A percentile compares a stretch with the other conserved stretches of the same genome.
Evolutionary conservation across 31 red algal species (phyloP).

Genomic region (Bonnemaisonia californica): DNA sequence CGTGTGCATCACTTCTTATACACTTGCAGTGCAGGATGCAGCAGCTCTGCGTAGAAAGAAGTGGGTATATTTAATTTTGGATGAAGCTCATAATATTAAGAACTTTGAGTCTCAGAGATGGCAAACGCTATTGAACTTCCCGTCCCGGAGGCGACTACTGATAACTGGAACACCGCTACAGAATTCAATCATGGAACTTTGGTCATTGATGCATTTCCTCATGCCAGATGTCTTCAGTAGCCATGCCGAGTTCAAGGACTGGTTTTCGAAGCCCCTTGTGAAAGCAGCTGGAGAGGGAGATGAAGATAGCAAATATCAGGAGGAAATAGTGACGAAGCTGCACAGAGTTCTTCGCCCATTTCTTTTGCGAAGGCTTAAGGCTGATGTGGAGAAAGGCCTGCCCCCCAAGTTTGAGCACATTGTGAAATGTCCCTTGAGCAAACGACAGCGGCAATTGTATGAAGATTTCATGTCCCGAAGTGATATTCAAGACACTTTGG

Average conservation of each 20-base stretch:
- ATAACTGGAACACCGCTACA: slow-evolving; percentile 89
- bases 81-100: slow-evolving; percentile 97
- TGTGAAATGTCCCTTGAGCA: slow-evolving; percentile 70
- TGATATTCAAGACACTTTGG: slow-evolving; percentile 66
- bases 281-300: slow-evolving; percentile 27
- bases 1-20: slow-evolving; percentile 95
- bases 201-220: slow-evolving; percentile 94
- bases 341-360: slow-evolving; percentile 94
- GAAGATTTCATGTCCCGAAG: slow-evolving; percentile 92
- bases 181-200: slow-evolving; percentile 93
- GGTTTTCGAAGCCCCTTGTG: slow-evolving; percentile 81
- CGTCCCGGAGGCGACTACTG: slow-evolving; percentile 69
- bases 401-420: slow-evolving; percentile 93
- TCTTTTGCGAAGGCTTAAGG: slow-evolving; percentile 88
- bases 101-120: slow-evolving; percentile 85
- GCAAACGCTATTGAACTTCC: slow-evolving; percentile 89
- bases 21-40: slow-evolving; percentile 75
- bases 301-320: background rate
- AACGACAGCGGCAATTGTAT: slow-evolving; percentile 93
- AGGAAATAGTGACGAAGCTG: slow-evolving; percentile 65
- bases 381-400: slow-evolving; percentile 89
- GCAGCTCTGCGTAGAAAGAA: slow-evolving; percentile 66
- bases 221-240: slow-evolving; percentile 86
- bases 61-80: slow-evolving; percentile 94
- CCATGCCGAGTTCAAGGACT: slow-evolving; percentile 88